Percentiles rank a stretch among this genome's conserved stretches.
phyloP scores from a whole-genome alignment of 2,329 filamentous ascomycete genomes.

The Pseudocercospora musae region DNA sequence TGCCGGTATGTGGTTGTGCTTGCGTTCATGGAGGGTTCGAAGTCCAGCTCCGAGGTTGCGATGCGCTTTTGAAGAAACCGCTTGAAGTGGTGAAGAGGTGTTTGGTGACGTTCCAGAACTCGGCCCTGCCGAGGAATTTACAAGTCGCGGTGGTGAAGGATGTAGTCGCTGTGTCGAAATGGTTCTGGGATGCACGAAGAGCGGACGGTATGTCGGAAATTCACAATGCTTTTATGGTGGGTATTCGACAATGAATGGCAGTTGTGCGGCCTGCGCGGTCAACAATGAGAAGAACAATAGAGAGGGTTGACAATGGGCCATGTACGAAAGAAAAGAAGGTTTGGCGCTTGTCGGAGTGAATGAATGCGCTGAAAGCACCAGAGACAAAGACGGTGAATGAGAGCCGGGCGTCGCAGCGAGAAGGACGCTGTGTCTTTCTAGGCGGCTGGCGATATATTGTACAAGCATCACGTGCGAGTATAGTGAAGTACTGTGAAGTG shows the following conservation, averaged over 20 bases:
- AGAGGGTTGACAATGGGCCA: conserved; percentile 18
- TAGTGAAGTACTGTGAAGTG: conserved; percentile 3
- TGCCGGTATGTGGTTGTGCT: conserved; percentile 8
- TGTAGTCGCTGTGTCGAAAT: conserved; percentile 1
- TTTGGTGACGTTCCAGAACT: conserved; percentile 16
- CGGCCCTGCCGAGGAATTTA: conserved; percentile 15
- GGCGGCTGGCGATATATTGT: background rate
- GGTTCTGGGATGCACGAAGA: conserved; percentile 13
- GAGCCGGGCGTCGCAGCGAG: no score
- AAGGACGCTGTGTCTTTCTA: no score
- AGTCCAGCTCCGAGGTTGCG: conserved; percentile 19
- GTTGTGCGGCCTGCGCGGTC: conserved; percentile 18
- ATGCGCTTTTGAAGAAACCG: conserved; percentile 10
- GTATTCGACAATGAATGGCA: conserved; percentile 15
- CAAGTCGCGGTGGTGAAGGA: conserved; percentile 9
- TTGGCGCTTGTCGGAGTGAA: conserved; percentile 14
- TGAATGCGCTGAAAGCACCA: conserved; percentile 14
- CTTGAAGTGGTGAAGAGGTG: conserved; percentile 17
- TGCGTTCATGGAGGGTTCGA: conserved; percentile 9
- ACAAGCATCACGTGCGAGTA: conserved; percentile 4
- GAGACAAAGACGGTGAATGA: conserved; percentile 15
- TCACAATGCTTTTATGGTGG: conserved; percentile 10
- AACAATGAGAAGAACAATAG: conserved; percentile 17
- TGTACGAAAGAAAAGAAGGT: conserved; percentile 16
- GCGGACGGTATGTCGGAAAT: background rate